Evolutionary conservation across 2,329 filamentous ascomycete species (phyloP).

Genomic region (Apiospora sp.): DNA sequence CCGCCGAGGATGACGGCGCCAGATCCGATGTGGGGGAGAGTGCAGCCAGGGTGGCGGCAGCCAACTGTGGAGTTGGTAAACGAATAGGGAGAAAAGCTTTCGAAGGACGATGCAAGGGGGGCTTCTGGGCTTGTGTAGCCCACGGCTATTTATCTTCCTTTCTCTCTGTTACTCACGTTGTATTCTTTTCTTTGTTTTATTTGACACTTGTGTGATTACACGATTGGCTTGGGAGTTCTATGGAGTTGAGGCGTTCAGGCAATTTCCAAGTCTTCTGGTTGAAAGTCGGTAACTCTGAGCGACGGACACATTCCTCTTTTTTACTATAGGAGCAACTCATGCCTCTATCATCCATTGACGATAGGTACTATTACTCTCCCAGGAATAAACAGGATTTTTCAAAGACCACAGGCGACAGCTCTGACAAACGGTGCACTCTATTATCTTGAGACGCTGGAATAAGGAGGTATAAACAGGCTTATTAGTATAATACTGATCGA

Average conservation of each 20-base stretch:
- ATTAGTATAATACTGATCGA: too few relatives aligned
- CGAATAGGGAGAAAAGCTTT: not conserved
- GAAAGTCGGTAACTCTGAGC: too few relatives aligned
- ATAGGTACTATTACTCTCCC: too few relatives aligned
- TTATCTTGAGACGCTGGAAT: too few relatives aligned
- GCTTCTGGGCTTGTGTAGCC: not conserved
- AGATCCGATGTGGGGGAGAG: not conserved
- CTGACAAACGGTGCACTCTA: too few relatives aligned
- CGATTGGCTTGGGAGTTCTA: not conserved
- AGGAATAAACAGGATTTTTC: too few relatives aligned
- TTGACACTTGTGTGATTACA: not conserved
- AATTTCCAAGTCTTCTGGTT: too few relatives aligned
- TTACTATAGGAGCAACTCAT: not conserved
- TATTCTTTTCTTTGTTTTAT: not conserved
- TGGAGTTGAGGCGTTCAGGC: not conserved
- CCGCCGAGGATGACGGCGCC: not conserved
- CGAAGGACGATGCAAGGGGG: not conserved
- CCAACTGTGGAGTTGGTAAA: slow-evolving; percentile 12
- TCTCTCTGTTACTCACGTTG: not conserved
- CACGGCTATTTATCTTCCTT: not conserved
- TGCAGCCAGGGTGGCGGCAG: not conserved
- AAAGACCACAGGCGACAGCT: too few relatives aligned
- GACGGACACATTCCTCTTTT: not conserved
- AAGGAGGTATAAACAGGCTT: too few relatives aligned
- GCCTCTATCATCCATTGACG: not conserved